Evolutionary conservation across 495 filamentous ascomycete species (phyloP).

Genomic region (Neurospora sp.): DNA sequence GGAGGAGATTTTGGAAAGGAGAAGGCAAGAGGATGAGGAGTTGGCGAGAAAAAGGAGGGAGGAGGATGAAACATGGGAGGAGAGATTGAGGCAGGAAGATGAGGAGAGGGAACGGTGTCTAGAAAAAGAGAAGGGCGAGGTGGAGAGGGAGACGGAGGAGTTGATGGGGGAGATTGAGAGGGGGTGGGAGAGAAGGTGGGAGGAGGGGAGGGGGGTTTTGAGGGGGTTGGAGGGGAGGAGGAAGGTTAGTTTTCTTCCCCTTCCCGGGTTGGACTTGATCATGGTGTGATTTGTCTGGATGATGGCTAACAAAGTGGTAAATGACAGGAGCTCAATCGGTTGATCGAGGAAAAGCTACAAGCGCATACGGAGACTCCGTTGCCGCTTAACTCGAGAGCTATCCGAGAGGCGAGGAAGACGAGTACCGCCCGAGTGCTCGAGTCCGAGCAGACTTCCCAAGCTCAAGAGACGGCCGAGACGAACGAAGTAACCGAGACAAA

Average conservation of each 20-base stretch:
- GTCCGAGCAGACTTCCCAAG: background rate
- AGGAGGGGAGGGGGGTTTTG: slow-evolving; percentile 13
- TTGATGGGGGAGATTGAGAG: slow-evolving; percentile 22
- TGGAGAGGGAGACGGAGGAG: slow-evolving; percentile 22
- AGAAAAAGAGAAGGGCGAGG: slow-evolving; percentile 8
- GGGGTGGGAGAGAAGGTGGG: slow-evolving; percentile 12
- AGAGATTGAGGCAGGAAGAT: slow-evolving; percentile 13
- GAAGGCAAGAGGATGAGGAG: slow-evolving; percentile 27
- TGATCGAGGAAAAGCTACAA: slow-evolving; percentile 24
- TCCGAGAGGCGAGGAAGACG: background rate
- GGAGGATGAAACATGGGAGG: slow-evolving; percentile 22
- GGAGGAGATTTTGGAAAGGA: slow-evolving; percentile 16
- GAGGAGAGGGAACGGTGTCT: slow-evolving; percentile 11
- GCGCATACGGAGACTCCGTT: slow-evolving; percentile 8
- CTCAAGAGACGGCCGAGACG: background rate
- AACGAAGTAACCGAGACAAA: background rate
- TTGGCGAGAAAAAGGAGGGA: slow-evolving; percentile 13
- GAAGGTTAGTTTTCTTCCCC: slow-evolving; percentile 10
- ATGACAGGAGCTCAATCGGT: slow-evolving; percentile 25
- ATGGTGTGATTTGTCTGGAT: too few relatives aligned
- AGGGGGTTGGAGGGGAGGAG: slow-evolving; percentile 22
- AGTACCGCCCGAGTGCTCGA: background rate
- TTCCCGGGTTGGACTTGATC: too few relatives aligned
- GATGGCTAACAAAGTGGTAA: background rate
- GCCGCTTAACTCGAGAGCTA: background rate